Base-by-base conservation (phyloP, 2,329 filamentous ascomycete genomes). In the Lojkania enalia region DNA sequence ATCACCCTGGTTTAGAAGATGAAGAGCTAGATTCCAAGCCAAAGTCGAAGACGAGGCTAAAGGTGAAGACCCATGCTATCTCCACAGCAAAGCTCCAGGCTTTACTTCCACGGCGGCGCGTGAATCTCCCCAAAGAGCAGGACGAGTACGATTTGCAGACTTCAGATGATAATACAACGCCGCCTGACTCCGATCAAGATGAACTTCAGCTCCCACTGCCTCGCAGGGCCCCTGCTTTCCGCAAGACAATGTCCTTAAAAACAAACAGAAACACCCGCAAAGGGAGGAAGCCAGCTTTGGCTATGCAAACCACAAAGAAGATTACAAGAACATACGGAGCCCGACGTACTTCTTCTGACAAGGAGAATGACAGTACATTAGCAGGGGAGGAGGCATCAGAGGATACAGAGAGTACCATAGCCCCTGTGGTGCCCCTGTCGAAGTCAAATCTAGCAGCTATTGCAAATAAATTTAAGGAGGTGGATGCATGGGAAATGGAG, bases 401-500 rank as follows among this genome's bases (percentile, higher is more conserved):
- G 14, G 39, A 48, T 6, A 55, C 42, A 2, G 61, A 60, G 12
- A 63, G 58, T 4, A 67, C 67, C 13, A 57, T 54, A 14, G 47
- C 53, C 14, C 52, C 48, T 36, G 49, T 19, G 5, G 19, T 11
- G 11, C 5, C 15, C 5, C 9, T n/a, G 9, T n/a, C 58, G 6
- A 61, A 58, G 0, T 58, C 60, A 9, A 71, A 73, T 54, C 57
- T 78, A 25, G 67, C 69, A 49, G 71, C 64, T 1, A 72, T 73
- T 19, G 70, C 69, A 50, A 69, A 71, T 53, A 77, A 76, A 54
- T 78, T 78, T 51, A 72, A 67, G 19, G 74, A 77, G 42, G 70
- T 78, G 4, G 76, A 78, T 54, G 60, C 71, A 18, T 77, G 74
- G 66, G 75, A 77, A 47, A 67, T 78, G 61, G 74, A 77, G 35